phyloP scores from a whole-genome alignment of 768 basidiomycete species.

The Scleroderma bovista region DNA sequence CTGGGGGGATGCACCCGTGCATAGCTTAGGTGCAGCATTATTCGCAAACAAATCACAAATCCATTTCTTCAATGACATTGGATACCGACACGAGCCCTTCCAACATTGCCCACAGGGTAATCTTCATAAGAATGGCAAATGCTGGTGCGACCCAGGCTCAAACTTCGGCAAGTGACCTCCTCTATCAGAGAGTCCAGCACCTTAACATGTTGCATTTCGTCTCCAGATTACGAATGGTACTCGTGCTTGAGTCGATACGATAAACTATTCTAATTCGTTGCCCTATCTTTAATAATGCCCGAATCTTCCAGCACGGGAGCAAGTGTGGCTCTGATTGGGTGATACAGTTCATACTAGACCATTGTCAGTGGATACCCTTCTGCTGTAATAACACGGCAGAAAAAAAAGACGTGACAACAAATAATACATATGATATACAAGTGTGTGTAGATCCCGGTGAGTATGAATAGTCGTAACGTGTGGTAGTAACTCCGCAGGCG shows the following conservation, averaged over 20 bases:
- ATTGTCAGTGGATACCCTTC: not conserved
- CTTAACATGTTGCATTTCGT: slow-evolving; percentile 5
- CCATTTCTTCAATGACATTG: slow-evolving; percentile 83
- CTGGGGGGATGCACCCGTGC: slow-evolving; percentile 87
- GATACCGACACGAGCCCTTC: slow-evolving; percentile 77
- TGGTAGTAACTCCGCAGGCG: not conserved
- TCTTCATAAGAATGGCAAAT: slow-evolving; percentile 52
- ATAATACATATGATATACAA: slow-evolving; percentile 1
- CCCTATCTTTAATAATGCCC: slow-evolving; percentile 1
- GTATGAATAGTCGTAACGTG: not conserved
- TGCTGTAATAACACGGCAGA: slow-evolving; percentile 1
- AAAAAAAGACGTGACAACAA: not conserved
- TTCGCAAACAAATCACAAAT: slow-evolving; percentile 71
- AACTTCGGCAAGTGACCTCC: slow-evolving; percentile 52
- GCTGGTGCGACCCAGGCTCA: slow-evolving; percentile 66
- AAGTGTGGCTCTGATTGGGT: not conserved
- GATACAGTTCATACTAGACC: not conserved
- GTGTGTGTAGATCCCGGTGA: not conserved
- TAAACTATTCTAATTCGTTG: slow-evolving; percentile 39
- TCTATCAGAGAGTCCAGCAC: not conserved
- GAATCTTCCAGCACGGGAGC: not conserved
- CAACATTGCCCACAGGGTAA: slow-evolving; percentile 66
- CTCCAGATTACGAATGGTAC: slow-evolving; percentile 76
- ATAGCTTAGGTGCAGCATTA: slow-evolving; percentile 75
- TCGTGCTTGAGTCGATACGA: slow-evolving; percentile 82